A percentile compares a stretch with the other conserved stretches of the same genome.
These are phyloP conservation scores for Mortierella hygrophila DNA, from an alignment of 192 early-diverging fungal genomes.

Conservation along the genomic window DNA sequence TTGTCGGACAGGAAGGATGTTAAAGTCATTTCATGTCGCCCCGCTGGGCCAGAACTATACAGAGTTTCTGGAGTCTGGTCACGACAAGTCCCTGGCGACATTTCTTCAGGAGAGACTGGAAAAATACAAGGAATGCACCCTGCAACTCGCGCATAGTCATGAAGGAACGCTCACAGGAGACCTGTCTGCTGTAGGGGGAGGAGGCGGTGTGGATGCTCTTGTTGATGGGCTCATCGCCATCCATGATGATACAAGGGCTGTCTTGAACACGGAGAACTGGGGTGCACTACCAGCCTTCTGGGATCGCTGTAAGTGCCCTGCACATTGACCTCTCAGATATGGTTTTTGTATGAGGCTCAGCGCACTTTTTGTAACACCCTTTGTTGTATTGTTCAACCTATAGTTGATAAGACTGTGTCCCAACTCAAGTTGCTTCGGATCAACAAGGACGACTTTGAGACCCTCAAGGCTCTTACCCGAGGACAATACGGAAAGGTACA, in stretches of 20 bases:
- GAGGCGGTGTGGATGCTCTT: slow-evolving; percentile 46
- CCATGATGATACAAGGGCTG: slow-evolving; percentile 47
- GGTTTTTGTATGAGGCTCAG: not conserved
- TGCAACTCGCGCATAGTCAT: slow-evolving; percentile 23
- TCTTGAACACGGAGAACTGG: slow-evolving; percentile 49
- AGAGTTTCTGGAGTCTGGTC: slow-evolving; percentile 48
- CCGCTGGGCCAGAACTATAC: slow-evolving; percentile 54
- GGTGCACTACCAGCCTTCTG: slow-evolving; percentile 50
- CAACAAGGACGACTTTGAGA: slow-evolving; percentile 82
- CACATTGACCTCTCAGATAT: not conserved
- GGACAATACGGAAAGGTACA: slow-evolving; percentile 79
- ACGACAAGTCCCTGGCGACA: slow-evolving; percentile 46
- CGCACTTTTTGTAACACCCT: too few species aligned
- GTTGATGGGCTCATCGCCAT: slow-evolving; percentile 51
- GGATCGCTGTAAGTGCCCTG: slow-evolving; percentile 35
- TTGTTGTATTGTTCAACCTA: not conserved
- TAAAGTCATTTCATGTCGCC: slow-evolving; percentile 49
- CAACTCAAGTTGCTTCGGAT: slow-evolving; percentile 63
- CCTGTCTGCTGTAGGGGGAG: slow-evolving; percentile 8
- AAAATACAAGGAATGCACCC: slow-evolving; percentile 45
- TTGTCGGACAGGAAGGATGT: slow-evolving; percentile 9
- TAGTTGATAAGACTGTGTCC: slow-evolving; percentile 47
- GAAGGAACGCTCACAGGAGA: not conserved
- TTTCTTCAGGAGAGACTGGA: slow-evolving; percentile 51
- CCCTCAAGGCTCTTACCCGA: slow-evolving; percentile 78